phyloP scores from a whole-genome alignment of 495 filamentous ascomycete genomes.

The Daldinia childiae region DNA sequence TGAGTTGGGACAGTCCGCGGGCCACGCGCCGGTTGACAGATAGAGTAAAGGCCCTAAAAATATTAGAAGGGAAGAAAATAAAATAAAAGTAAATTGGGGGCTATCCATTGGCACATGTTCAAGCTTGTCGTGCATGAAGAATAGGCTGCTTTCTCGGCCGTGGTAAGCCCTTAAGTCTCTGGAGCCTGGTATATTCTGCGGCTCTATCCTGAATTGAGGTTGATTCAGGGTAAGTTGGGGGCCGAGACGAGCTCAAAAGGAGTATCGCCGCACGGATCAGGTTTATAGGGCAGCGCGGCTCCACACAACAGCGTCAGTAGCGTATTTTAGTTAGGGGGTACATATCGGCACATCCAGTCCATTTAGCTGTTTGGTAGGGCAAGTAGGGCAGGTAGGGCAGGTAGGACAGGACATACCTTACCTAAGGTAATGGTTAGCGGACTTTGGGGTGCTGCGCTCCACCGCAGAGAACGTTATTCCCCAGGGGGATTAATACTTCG shows the following conservation, averaged over 20 bases:
- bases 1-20: conserved; percentile 32
- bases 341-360: conserved; percentile 22
- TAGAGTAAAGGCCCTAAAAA: conserved; percentile 24
- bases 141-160: conserved; percentile 38
- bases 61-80: neutral
- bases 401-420: no score
- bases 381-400: no score
- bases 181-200: conserved; percentile 42
- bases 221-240: conserved; percentile 40
- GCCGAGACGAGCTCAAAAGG: conserved; percentile 14
- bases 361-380: neutral
- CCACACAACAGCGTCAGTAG: conserved; percentile 22
- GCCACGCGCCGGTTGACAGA: conserved; percentile 32
- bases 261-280: conserved; percentile 26
- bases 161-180: conserved; percentile 34
- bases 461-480: conserved; percentile 3
- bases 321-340: neutral
- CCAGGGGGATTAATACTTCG: neutral
- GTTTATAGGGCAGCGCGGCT: conserved; percentile 34
- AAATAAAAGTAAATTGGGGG: conserved; percentile 32
- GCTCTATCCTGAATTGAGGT: conserved; percentile 45
- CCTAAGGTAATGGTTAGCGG: no score
- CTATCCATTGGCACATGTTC: conserved; percentile 33
- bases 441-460: neutral
- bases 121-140: conserved; percentile 43